Conservation (phyloP, 176 grass and related monocot species). For the Oryza nivara region DNA sequence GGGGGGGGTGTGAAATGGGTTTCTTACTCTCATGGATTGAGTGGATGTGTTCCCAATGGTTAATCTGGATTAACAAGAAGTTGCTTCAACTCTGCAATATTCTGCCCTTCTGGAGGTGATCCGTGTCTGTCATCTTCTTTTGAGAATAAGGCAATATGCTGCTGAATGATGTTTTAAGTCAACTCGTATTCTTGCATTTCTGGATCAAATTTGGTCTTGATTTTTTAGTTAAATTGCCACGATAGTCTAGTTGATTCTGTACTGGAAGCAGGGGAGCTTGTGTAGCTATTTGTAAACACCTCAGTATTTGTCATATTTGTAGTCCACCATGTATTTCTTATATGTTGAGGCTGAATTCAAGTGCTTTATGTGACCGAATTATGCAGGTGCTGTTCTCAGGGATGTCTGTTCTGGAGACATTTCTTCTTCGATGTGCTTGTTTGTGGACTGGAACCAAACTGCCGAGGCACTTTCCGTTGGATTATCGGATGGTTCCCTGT, state of each 20-base stretch:
- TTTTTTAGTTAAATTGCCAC: not conserved
- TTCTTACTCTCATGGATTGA: not conserved
- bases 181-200: not conserved
- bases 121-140: not conserved
- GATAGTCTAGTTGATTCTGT: not conserved
- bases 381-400: slow-evolving; percentile 54
- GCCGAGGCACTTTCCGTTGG: slow-evolving; percentile 60
- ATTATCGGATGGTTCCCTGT: slow-evolving; percentile 85
- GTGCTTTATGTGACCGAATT: slow-evolving; percentile 32
- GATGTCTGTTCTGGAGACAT: slow-evolving; percentile 57
- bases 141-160: not conserved
- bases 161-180: not conserved
- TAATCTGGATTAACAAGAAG: not conserved
- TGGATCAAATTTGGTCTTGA: slow-evolving; percentile 7
- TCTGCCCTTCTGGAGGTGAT: not conserved
- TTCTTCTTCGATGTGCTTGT: slow-evolving; percentile 91
- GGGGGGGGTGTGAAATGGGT: not conserved
- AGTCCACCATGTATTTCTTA: slow-evolving; percentile 9
- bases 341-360: slow-evolving; percentile 23
- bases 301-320: slow-evolving; percentile 21
- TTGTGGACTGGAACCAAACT: slow-evolving; percentile 70
- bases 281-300: slow-evolving; percentile 1
- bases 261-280: not conserved
- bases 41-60: not conserved
- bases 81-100: not conserved